Conservation (phyloP, 345 rosid genomes). For the Cardiospermum halicacabum region DNA sequence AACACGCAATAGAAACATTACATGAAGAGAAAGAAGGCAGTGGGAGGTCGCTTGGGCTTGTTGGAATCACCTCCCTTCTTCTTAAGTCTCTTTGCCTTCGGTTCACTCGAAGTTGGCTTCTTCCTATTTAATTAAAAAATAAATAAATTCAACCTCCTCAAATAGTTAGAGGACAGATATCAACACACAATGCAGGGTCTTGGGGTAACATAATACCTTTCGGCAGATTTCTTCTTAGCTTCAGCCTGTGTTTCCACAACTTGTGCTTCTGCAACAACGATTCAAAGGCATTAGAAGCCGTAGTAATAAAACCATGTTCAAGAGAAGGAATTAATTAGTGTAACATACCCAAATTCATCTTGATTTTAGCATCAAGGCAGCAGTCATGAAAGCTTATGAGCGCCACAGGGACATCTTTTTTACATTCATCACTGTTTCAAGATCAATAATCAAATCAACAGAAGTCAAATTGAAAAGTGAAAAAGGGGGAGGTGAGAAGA, state of each 20-base stretch:
- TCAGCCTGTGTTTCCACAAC: slow-evolving; percentile 64
- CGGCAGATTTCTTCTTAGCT: slow-evolving; percentile 55
- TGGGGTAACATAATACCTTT: slow-evolving; percentile 40
- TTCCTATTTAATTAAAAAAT: slow-evolving; percentile 34
- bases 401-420: slow-evolving; percentile 66
- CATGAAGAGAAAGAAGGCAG: slow-evolving; percentile 91
- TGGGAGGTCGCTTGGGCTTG: slow-evolving; percentile 70
- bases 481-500: not conserved
- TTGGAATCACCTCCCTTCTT: slow-evolving; percentile 42
- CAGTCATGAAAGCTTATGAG: slow-evolving; percentile 75
- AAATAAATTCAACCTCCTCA: not conserved
- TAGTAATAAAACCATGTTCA: no score
- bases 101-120: slow-evolving; percentile 57
- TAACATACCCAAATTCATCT: slow-evolving; percentile 59
- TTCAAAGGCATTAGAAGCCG: no score
- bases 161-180: not conserved
- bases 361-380: slow-evolving; percentile 84
- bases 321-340: not conserved
- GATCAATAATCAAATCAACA: not conserved
- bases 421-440: slow-evolving; percentile 69
- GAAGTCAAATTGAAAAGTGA: not conserved
- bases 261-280: slow-evolving; percentile 53
- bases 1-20: slow-evolving; percentile 16
- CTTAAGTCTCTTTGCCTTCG: slow-evolving; percentile 59
- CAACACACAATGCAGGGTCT: not conserved